Evolutionary conservation across 306 rosid species (phyloP).

Genomic region (Cucurbita maxima): DNA sequence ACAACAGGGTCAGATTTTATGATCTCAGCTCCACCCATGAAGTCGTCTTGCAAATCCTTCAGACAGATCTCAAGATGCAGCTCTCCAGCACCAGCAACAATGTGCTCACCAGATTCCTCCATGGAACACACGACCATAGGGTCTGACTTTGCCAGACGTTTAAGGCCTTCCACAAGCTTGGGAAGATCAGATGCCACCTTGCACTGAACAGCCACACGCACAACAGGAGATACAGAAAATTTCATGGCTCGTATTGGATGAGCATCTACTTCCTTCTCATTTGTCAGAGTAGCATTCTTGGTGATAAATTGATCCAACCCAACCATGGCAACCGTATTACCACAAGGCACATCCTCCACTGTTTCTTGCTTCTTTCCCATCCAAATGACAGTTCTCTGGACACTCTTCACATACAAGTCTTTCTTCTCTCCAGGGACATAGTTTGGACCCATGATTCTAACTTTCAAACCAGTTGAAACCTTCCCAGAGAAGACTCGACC

Average conservation of each 20-base stretch:
- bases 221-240: constrained; percentile 83
- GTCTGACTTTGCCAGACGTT: constrained; percentile 79
- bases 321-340: constrained; percentile 82
- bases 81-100: constrained; percentile 91
- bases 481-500: constrained; percentile 86
- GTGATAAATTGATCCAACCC: constrained; percentile 89
- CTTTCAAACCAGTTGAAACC: constrained; percentile 81
- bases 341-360: constrained; percentile 91
- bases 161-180: constrained; percentile 89
- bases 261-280: constrained; percentile 82
- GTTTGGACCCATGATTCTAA: constrained; percentile 94
- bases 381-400: constrained; percentile 95
- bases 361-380: constrained; percentile 95
- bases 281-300: constrained; percentile 86
- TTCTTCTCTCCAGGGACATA: constrained; percentile 82
- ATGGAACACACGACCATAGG: constrained; percentile 89
- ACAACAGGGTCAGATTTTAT: constrained; percentile 79
- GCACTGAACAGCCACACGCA: constrained; percentile 90
- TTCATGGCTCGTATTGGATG: constrained; percentile 91
- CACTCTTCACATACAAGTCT: constrained; percentile 69
- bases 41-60: constrained; percentile 83
- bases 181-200: constrained; percentile 97
- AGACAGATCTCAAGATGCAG: constrained; percentile 89
- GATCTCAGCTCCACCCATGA: constrained; percentile 94
- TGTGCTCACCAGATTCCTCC: constrained; percentile 92